Base-by-base conservation (phyloP, 2,329 filamentous ascomycete species). In the Penicillium fuscoglaucum region DNA sequence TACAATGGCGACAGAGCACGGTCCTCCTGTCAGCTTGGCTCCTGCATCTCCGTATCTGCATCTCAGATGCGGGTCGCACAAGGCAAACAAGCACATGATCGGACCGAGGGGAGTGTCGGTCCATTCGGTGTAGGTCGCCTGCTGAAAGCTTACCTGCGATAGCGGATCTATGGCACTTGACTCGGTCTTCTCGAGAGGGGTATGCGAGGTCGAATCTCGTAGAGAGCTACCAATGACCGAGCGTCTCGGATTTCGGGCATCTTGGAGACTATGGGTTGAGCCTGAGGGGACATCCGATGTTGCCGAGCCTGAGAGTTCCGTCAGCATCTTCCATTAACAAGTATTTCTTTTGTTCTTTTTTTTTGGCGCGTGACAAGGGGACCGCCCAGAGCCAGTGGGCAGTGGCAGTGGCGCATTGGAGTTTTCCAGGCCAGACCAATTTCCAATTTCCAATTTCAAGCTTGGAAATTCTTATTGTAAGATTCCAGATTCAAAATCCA, bases 91-190 rank as follows among this genome's bases (percentile, higher is more conserved):
- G 37, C 50, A 58, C 55, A 54, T 57, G 55, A 57, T 29, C 19
- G 19, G 15, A 26, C 17, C 33, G 35, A 13, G 21, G 4, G 12
- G 24, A 19, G 12, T 50, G 7, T 48, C n/a, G 44, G 15, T 21
- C 45, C 21, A 54, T 54, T 35, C 24, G n/a, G 24, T 39, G 21
- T 46, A 33, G 9, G 39, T n/a, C 9, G 24, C 17, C 52, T 31
- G 40, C 33, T 9, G 31, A 37, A 37, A n/a, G 47, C 71, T 66
- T 67, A 89, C 86, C 75, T 89, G 85, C 52, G 87, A 89, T 63
- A 89, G 77, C 57, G 87, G 87, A 72, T 90, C 87, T 61, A 88
- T 87, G 28, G 80, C 80, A 52, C 82, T 78, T 53, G 69, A 70
- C 52, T 76, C 72, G 52, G 70, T 69, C 46, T 63, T 66, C 47